phyloP scores from a whole-genome alignment of 352 stramenopile genomes.

The Globisporangium cederbergense region DNA sequence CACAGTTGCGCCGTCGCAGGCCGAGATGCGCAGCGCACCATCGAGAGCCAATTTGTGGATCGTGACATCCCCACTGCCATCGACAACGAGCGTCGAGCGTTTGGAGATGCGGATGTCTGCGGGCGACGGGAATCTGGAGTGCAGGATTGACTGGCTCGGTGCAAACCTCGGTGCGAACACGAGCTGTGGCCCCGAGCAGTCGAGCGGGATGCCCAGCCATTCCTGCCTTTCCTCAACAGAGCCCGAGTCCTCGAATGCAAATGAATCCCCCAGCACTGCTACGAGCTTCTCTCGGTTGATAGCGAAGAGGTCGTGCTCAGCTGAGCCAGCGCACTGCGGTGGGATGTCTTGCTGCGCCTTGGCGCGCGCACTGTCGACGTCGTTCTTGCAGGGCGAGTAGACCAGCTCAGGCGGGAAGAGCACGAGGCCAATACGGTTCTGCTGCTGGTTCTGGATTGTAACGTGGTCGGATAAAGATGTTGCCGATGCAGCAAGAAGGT shows the following conservation, averaged over 20 bases:
- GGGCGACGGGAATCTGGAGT: conserved; percentile 29
- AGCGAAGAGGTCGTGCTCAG: conserved; percentile 62
- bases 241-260: not conserved
- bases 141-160: conserved; percentile 26
- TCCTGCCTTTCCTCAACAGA: conserved; percentile 20
- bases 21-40: conserved; percentile 45
- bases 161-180: conserved; percentile 41
- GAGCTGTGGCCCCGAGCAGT: conserved; percentile 40
- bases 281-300: conserved; percentile 42
- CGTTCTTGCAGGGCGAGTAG: conserved; percentile 79
- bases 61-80: conserved; percentile 33
- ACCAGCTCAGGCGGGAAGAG: conserved; percentile 55
- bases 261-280: conserved; percentile 20
- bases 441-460: conserved; percentile 1
- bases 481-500: conserved; percentile 8
- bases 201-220: conserved; percentile 54
- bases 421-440: conserved; percentile 36
- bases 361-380: conserved; percentile 42
- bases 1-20: conserved; percentile 40
- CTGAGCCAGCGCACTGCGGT: conserved; percentile 59
- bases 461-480: not conserved
- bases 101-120: conserved; percentile 30
- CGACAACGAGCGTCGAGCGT: conserved; percentile 54
- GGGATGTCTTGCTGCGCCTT: conserved; percentile 54
- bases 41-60: conserved; percentile 42